Percentiles rank a stretch among this genome's conserved stretches.
These are phyloP conservation scores for Fusarium stilboides DNA, from an alignment of 2,329 filamentous ascomycete species.

Conservation along the genomic window DNA sequence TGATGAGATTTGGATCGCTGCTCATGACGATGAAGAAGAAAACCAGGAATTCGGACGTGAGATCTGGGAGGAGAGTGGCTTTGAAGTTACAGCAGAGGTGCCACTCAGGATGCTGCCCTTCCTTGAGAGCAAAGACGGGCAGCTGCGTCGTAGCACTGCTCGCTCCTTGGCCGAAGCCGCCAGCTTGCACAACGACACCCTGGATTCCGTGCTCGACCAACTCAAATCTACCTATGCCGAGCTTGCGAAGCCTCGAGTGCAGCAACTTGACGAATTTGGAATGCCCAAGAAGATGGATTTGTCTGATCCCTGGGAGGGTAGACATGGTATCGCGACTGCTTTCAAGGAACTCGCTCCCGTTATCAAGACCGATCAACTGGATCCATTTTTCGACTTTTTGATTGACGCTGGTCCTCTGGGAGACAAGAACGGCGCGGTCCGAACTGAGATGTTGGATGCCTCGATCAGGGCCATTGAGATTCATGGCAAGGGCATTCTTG, in stretches of 20 bases:
- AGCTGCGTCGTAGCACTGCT: slow-evolving; percentile 87
- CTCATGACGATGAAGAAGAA: slow-evolving; percentile 90
- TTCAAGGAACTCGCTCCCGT: slow-evolving; percentile 85
- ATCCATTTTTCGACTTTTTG: slow-evolving; percentile 86
- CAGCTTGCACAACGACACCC: slow-evolving; percentile 70
- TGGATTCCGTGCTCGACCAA: slow-evolving; percentile 73
- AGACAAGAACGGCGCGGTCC: slow-evolving; percentile 82
- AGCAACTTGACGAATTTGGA: slow-evolving; percentile 91
- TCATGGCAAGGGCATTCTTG: slow-evolving; percentile 86
- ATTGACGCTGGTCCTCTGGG: slow-evolving; percentile 90
- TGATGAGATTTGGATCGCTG: slow-evolving; percentile 93
- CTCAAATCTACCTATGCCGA: slow-evolving; percentile 82
- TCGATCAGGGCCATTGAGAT: slow-evolving; percentile 85
- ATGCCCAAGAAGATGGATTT: slow-evolving; percentile 93
- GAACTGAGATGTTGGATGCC: slow-evolving; percentile 92
- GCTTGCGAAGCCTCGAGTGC: slow-evolving; percentile 84
- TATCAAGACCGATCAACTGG: slow-evolving; percentile 78
- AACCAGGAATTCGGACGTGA: slow-evolving; percentile 86
- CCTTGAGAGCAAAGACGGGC: slow-evolving; percentile 82
- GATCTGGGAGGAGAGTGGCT: slow-evolving; percentile 95
- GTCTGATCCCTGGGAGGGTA: slow-evolving; percentile 90
- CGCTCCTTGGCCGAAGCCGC: slow-evolving; percentile 84
- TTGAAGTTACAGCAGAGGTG: slow-evolving; percentile 77
- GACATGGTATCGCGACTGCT: slow-evolving; percentile 89
- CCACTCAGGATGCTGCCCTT: slow-evolving; percentile 81